These are phyloP conservation scores for Solanum infundibuliforme DNA, from an alignment of 257 asterid genomes.

Conservation along the genomic window DNA sequence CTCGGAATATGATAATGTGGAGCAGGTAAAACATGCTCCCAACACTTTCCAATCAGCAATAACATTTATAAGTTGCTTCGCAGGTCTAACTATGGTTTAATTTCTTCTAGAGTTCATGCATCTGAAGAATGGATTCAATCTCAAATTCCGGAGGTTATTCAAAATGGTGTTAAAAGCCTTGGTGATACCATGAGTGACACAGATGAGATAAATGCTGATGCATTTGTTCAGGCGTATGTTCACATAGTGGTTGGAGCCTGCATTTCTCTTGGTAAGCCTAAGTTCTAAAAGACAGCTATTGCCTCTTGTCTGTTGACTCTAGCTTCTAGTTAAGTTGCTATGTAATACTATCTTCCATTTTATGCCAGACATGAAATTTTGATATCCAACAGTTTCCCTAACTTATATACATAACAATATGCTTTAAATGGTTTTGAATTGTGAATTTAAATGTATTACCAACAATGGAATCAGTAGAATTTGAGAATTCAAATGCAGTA, in stretches of 20 bases:
- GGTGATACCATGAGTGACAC: slow-evolving; percentile 55
- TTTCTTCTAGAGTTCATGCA: slow-evolving; percentile 48
- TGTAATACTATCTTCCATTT: neutral
- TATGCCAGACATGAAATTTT: neutral
- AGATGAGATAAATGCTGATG: slow-evolving; percentile 69
- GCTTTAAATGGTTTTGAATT: neutral
- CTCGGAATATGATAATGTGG: slow-evolving; percentile 88
- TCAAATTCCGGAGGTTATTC: slow-evolving; percentile 74
- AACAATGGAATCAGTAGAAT: neutral
- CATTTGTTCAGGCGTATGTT: slow-evolving; percentile 77
- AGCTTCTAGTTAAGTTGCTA: neutral
- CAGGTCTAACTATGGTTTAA: neutral
- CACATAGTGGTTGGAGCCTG: slow-evolving; percentile 88
- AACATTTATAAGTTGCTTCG: neutral
- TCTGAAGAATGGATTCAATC: slow-evolving; percentile 88
- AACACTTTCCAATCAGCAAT: neutral
- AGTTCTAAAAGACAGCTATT: neutral
- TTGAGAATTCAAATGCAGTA: neutral
- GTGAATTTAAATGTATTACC: neutral
- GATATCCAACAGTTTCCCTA: neutral
- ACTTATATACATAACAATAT: neutral
- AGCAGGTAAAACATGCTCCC: slow-evolving; percentile 51
- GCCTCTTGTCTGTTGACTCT: neutral
- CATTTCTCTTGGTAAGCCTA: slow-evolving; percentile 64
- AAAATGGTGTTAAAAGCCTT: slow-evolving; percentile 43